These are phyloP conservation scores for Hymenoscyphus infarciens DNA, from an alignment of 2,329 filamentous ascomycete species.

Conservation along the genomic window DNA sequence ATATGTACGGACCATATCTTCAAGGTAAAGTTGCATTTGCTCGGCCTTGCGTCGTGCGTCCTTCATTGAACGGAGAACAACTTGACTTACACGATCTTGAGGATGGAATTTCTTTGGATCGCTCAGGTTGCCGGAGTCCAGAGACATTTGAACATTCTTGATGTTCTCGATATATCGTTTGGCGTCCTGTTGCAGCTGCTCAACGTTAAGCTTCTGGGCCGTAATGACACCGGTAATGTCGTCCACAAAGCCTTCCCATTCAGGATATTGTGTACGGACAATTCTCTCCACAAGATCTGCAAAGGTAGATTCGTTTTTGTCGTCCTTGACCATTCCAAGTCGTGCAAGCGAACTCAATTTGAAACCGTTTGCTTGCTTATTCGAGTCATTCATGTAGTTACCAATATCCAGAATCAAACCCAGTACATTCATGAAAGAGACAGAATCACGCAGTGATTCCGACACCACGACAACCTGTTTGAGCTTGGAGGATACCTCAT, in stretches of 20 bases:
- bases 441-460: constrained; percentile 85
- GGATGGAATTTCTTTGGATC: constrained; percentile 98
- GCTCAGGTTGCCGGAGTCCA: constrained; percentile 90
- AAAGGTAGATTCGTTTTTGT: constrained; percentile 96
- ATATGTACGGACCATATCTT: constrained; percentile 87
- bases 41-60: constrained; percentile 93
- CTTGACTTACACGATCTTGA: constrained; percentile 86
- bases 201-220: constrained; percentile 89
- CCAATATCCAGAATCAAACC: constrained; percentile 95
- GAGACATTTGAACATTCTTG: constrained; percentile 84
- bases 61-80: constrained; percentile 94
- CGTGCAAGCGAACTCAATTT: constrained; percentile 92
- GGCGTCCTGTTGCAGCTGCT: constrained; percentile 82
- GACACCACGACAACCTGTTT: constrained; percentile 82
- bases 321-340: constrained; percentile 96
- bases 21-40: constrained; percentile 88
- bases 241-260: constrained; percentile 85
- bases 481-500: constrained; percentile 82
- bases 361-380: constrained; percentile 97
- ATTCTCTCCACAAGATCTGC: constrained; percentile 95
- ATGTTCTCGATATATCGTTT: constrained; percentile 93
- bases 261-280: constrained; percentile 91
- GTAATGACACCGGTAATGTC: constrained; percentile 78
- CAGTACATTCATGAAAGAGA: constrained; percentile 91
- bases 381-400: constrained; percentile 99